Evolutionary conservation across 768 basidiomycete species (phyloP).

Genomic region (Dioszegia hungarica): DNA sequence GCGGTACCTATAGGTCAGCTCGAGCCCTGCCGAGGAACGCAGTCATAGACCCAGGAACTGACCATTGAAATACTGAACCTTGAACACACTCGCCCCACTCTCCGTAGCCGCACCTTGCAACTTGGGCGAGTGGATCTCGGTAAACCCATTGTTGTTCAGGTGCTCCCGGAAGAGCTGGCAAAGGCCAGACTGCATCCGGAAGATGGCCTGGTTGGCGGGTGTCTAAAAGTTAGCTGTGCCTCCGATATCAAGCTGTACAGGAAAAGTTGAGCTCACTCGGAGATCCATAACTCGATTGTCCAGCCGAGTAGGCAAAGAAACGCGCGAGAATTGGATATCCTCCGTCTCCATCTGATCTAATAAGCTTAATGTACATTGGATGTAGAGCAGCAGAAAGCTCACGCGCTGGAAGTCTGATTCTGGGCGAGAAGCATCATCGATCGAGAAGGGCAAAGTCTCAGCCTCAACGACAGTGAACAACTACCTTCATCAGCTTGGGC

Average conservation of each 20-base stretch:
- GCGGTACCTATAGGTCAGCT: conserved; percentile 61
- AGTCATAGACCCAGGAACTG: conserved; percentile 16
- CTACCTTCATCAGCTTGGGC: conserved; percentile 51
- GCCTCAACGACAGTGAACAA: conserved; percentile 74
- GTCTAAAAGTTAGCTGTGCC: conserved; percentile 56
- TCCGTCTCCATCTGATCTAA: conserved; percentile 44
- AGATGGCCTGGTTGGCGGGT: conserved; percentile 90
- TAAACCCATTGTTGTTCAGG: conserved; percentile 69
- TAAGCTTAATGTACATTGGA: conserved; percentile 45
- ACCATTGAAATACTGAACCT: conserved; percentile 97
- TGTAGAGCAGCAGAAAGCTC: conserved; percentile 52
- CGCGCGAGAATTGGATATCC: conserved; percentile 56
- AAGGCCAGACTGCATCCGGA: conserved; percentile 84
- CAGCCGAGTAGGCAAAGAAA: conserved; percentile 86
- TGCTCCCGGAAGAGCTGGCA: conserved; percentile 80
- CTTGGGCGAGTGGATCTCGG: conserved; percentile 96
- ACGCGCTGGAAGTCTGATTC: conserved; percentile 64
- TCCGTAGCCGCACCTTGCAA: conserved; percentile 95
- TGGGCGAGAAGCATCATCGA: conserved; percentile 85
- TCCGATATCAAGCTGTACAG: background rate
- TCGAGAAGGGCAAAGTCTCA: conserved; percentile 70
- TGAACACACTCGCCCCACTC: conserved; percentile 94
- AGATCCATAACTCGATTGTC: conserved; percentile 93
- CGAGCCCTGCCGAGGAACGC: no score
- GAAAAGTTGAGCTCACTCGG: conserved; percentile 57